phyloP scores from a whole-genome alignment of 345 rosid species.

The Aquilaria malaccensis region DNA sequence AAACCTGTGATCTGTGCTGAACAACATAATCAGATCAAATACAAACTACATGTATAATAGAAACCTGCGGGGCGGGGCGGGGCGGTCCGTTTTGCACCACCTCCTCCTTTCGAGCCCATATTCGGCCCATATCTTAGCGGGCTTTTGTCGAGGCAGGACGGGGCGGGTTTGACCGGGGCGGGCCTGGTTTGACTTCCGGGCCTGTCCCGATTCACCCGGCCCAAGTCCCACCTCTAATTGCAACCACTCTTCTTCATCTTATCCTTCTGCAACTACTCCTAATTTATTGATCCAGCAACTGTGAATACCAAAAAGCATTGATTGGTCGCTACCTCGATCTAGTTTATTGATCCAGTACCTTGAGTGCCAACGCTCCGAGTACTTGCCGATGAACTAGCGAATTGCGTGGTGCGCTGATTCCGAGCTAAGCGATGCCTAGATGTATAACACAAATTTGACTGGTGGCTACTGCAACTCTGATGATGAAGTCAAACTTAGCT shows the following conservation, averaged over 20 bases:
- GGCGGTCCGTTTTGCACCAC: too few relatives aligned
- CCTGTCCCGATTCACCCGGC: too few relatives aligned
- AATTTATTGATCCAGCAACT: conserved; percentile 9
- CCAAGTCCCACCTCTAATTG: too few relatives aligned
- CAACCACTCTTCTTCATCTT: neutral
- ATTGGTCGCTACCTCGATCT: conserved; percentile 24
- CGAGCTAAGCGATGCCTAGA: conserved; percentile 72
- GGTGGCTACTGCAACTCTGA: conserved; percentile 98
- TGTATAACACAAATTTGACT: conserved; percentile 51
- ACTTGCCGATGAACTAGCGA: conserved; percentile 62
- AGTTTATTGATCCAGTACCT: conserved; percentile 65
- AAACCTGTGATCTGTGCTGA: too few relatives aligned
- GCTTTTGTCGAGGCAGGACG: too few relatives aligned
- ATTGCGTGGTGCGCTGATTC: conserved; percentile 63
- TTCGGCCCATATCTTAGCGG: too few relatives aligned
- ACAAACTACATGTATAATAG: too few relatives aligned
- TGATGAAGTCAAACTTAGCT: conserved; percentile 79
- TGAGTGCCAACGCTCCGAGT: conserved; percentile 92
- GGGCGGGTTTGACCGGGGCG: too few relatives aligned
- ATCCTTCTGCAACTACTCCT: neutral
- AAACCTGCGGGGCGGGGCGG: too few relatives aligned
- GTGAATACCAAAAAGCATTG: conserved; percentile 68
- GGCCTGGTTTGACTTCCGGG: too few relatives aligned
- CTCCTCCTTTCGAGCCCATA: too few relatives aligned
- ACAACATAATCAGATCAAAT: too few relatives aligned